Conservation (phyloP, 495 filamentous ascomycete genomes). For the Penicillium waksmanii region DNA sequence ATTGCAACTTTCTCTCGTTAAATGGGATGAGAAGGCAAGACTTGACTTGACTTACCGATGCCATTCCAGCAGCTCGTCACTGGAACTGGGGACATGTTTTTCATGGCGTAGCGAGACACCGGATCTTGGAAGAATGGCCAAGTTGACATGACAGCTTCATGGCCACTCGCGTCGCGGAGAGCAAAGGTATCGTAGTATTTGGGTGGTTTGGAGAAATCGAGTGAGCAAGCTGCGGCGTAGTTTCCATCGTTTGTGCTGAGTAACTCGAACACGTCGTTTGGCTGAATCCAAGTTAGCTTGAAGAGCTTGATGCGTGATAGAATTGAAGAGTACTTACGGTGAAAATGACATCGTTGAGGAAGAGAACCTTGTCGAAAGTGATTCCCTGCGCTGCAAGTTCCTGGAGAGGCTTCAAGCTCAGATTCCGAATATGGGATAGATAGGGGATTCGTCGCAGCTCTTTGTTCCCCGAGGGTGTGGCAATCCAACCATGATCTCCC, state of each 20-base stretch:
- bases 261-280: conserved; percentile 68
- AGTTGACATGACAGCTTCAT: conserved; percentile 61
- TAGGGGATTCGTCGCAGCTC: conserved; percentile 72
- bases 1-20: conserved; percentile 48
- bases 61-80: conserved; percentile 87
- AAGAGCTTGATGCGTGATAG: neutral
- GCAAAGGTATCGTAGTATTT: conserved; percentile 85
- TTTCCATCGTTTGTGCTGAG: conserved; percentile 70
- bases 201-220: conserved; percentile 74
- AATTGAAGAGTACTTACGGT: conserved; percentile 44
- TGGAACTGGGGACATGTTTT: conserved; percentile 59
- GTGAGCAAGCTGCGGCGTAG: conserved; percentile 80
- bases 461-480: conserved; percentile 49
- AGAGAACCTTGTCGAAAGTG: conserved; percentile 70
- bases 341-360: conserved; percentile 78
- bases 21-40: neutral
- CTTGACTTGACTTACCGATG: conserved; percentile 49
- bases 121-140: conserved; percentile 79
- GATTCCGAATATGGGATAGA: conserved; percentile 65
- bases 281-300: conserved; percentile 26
- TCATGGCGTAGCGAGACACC: conserved; percentile 61
- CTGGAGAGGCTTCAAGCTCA: conserved; percentile 49
- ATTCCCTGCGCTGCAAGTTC: conserved; percentile 48
- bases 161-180: conserved; percentile 69
- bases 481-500: conserved; percentile 59